A percentile compares a stretch with the other conserved stretches of the same genome.
phyloP scores from a whole-genome alignment of 2,329 filamentous ascomycete genomes.

The Nemania sp. region DNA sequence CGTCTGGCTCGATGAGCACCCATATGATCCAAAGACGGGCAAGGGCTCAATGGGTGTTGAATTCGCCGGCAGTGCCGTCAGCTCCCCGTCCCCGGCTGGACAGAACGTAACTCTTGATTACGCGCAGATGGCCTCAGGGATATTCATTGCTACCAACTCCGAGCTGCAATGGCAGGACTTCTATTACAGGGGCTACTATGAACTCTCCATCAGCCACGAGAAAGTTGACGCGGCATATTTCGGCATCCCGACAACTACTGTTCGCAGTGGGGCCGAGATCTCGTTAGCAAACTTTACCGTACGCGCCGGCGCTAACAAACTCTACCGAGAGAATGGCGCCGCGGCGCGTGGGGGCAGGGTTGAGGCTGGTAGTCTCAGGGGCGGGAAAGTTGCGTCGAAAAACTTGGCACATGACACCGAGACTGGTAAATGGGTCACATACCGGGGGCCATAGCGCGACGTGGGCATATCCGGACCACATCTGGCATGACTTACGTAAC shows the following conservation, averaged over 20 bases:
- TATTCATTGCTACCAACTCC: constrained; percentile 52
- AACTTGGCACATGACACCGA: constrained; percentile 65
- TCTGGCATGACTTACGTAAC: too few species aligned
- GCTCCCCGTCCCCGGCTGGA: constrained; percentile 60
- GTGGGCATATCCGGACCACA: background rate
- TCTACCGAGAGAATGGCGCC: constrained; percentile 40
- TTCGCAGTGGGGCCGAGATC: constrained; percentile 61
- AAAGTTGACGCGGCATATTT: constrained; percentile 62
- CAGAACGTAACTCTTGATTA: constrained; percentile 58
- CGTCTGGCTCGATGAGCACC: constrained; percentile 51
- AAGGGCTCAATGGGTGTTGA: constrained; percentile 54
- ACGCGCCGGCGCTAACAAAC: constrained; percentile 56
- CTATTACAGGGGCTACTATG: constrained; percentile 69
- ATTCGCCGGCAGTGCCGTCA: constrained; percentile 62
- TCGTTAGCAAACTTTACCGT: constrained; percentile 67
- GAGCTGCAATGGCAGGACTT: constrained; percentile 67
- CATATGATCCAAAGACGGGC: constrained; percentile 51
- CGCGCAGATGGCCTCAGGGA: constrained; percentile 51
- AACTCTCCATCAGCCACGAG: constrained; percentile 58
- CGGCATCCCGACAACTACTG: constrained; percentile 51
- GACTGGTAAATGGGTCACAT: constrained; percentile 32
- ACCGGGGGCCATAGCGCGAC: background rate
- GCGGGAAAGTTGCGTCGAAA: constrained; percentile 34
- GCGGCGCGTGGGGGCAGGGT: constrained; percentile 33
- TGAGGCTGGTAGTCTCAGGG: constrained; percentile 55